A percentile compares a stretch with the other conserved stretches of the same genome.
These are phyloP conservation scores for Galerina sulciceps DNA, from an alignment of 768 basidiomycete species.

Conservation along the genomic window DNA sequence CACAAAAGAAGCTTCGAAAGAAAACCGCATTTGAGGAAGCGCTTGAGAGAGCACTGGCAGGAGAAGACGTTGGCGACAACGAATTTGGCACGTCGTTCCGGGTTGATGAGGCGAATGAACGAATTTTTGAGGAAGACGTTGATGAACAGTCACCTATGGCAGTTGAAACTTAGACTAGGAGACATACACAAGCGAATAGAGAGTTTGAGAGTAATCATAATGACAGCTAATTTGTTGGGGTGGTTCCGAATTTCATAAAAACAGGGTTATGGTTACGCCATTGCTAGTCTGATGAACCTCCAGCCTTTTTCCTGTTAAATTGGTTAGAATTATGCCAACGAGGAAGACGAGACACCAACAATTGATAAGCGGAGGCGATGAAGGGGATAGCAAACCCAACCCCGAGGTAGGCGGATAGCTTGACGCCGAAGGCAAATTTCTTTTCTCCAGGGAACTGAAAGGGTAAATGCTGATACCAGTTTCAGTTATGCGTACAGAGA, in stretches of 20 bases:
- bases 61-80: conserved; percentile 5
- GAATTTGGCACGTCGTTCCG: conserved; percentile 2
- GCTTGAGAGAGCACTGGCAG: conserved; percentile 26
- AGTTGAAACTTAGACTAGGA: not conserved
- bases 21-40: conserved; percentile 31
- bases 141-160: not conserved
- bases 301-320: conserved; percentile 46
- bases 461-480: conserved; percentile 51
- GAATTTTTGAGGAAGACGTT: not conserved
- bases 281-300: conserved; percentile 28
- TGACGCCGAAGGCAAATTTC: conserved; percentile 52
- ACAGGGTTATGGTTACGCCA: not conserved
- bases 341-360: conserved; percentile 51
- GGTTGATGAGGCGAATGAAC: not conserved
- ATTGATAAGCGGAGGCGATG: conserved; percentile 59
- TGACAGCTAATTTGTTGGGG: too few species aligned
- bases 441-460: conserved; percentile 57
- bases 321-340: not conserved
- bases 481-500: not conserved
- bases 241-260: too few species aligned
- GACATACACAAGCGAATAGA: too few species aligned
- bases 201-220: too few species aligned
- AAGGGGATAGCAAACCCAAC: conserved; percentile 73
- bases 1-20: conserved; percentile 37
- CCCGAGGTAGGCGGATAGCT: conserved; percentile 50